Evolutionary conservation across 2,329 filamentous ascomycete species (phyloP).

Genomic region (Fusarium sp.): DNA sequence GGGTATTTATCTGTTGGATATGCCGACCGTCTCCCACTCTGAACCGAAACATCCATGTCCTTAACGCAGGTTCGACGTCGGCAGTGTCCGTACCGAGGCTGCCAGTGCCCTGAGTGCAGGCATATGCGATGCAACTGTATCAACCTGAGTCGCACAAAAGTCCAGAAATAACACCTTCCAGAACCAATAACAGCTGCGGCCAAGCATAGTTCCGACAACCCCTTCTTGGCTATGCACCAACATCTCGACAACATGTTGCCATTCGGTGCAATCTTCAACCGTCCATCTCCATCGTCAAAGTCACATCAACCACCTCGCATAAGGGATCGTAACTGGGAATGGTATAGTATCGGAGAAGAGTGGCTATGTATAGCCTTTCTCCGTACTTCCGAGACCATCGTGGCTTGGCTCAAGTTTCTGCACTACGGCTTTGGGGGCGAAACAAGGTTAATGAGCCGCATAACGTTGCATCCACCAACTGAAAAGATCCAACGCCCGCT

Average conservation of each 20-base stretch:
- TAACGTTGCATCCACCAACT: conserved; percentile 8
- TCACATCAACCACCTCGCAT: conserved; percentile 1
- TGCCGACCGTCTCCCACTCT: background rate
- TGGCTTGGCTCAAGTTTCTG: background rate
- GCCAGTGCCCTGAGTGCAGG: background rate
- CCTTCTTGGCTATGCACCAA: background rate
- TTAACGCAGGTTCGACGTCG: background rate
- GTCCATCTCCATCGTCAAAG: background rate
- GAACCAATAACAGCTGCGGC: background rate
- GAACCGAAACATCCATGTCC: conserved; percentile 1
- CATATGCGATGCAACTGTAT: conserved; percentile 2
- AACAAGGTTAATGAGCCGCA: conserved; percentile 6
- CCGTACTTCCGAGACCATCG: background rate
- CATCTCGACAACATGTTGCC: background rate
- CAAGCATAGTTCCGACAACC: background rate
- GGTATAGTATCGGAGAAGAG: conserved; percentile 9
- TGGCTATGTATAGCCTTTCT: conserved; percentile 1
- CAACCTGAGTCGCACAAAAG: background rate
- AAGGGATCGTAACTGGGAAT: background rate
- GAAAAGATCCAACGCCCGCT: background rate
- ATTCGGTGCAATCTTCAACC: conserved; percentile 8
- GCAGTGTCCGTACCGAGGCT: conserved; percentile 1
- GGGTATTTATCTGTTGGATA: conserved; percentile 5
- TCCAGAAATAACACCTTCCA: conserved; percentile 7
- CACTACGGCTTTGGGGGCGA: background rate